Conservation (phyloP, 805 yeast species). For the Metschnikowia shivogae region DNA sequence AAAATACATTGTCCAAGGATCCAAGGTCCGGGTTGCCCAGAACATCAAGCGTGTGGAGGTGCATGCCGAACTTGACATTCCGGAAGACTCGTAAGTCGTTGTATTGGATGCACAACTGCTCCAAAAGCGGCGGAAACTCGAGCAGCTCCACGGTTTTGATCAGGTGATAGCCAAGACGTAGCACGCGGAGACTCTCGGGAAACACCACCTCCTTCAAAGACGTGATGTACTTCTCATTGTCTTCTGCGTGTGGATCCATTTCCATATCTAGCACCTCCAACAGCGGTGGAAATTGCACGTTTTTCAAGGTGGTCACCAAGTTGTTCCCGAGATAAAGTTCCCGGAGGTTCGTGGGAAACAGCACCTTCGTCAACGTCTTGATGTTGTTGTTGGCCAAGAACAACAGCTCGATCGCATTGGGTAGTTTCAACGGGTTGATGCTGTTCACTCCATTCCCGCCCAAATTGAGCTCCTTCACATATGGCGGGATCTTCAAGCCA, state of each 20-base stretch:
- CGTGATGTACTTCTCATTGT: constrained; percentile 39
- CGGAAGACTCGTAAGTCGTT: constrained; percentile 37
- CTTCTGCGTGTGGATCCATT: constrained; percentile 39
- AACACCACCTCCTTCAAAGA: constrained; percentile 39
- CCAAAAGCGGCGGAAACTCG: constrained; percentile 35
- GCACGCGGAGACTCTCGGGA: constrained; percentile 32
- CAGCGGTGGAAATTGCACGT: constrained; percentile 37
- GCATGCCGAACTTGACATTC: constrained; percentile 34
- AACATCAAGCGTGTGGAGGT: constrained; percentile 32
- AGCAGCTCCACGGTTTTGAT: constrained; percentile 35
- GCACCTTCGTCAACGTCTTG: constrained; percentile 42
- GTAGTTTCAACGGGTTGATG: constrained; percentile 42
- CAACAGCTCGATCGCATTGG: constrained; percentile 36
- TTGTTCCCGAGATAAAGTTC: constrained; percentile 41
- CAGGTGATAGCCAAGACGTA: constrained; percentile 37
- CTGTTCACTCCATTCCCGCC: constrained; percentile 42
- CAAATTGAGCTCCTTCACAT: constrained; percentile 28
- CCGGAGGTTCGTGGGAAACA: constrained; percentile 32
- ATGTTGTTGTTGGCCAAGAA: constrained; percentile 39
- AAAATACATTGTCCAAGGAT: constrained; percentile 32
- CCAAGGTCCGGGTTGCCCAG: constrained; percentile 41
- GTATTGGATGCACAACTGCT: constrained; percentile 31
- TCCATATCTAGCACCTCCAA: constrained; percentile 39
- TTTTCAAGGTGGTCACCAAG: constrained; percentile 41
- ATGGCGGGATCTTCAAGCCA: constrained; percentile 38